Evolutionary conservation across 179 eudicot genomes (phyloP).

Genomic region (Camellia oleifera): DNA sequence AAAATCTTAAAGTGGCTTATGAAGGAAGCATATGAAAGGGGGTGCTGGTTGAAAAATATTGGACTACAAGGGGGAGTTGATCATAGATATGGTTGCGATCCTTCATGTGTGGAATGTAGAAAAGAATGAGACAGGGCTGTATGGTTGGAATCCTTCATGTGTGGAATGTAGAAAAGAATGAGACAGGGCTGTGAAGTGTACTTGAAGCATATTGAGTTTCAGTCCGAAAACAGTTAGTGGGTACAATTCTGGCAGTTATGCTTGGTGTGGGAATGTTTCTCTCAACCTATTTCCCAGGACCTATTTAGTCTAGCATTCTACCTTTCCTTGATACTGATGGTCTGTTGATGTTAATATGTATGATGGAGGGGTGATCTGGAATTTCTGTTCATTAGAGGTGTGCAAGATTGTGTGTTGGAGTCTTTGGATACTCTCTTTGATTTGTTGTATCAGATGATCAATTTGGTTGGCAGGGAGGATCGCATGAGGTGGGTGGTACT

Average conservation of each 20-base stretch:
- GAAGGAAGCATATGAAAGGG: too few species aligned
- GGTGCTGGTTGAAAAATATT: too few species aligned
- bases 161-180: neutral
- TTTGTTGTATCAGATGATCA: too few species aligned
- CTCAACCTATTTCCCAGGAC: neutral
- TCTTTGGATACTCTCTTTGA: too few species aligned
- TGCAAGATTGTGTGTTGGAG: neutral
- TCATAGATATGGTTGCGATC: neutral
- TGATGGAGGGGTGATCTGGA: neutral
- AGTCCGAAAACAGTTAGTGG: neutral
- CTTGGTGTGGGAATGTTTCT: neutral
- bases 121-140: neutral
- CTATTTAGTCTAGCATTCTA: neutral
- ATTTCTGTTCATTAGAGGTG: neutral
- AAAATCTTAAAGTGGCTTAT: too few species aligned
- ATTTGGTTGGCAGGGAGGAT: neutral
- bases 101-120: neutral
- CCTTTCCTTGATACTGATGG: neutral
- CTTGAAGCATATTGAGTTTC: neutral
- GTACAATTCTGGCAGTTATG: neutral
- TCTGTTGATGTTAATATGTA: neutral
- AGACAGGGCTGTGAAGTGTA: neutral
- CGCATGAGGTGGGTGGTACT: neutral
- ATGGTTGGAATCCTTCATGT: neutral
- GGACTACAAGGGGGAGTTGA: too few species aligned